Evolutionary conservation across 306 rosid genomes (phyloP), one percentile per base, ranked within the genome.

Genomic region (Alnus glutinosa): DNA sequence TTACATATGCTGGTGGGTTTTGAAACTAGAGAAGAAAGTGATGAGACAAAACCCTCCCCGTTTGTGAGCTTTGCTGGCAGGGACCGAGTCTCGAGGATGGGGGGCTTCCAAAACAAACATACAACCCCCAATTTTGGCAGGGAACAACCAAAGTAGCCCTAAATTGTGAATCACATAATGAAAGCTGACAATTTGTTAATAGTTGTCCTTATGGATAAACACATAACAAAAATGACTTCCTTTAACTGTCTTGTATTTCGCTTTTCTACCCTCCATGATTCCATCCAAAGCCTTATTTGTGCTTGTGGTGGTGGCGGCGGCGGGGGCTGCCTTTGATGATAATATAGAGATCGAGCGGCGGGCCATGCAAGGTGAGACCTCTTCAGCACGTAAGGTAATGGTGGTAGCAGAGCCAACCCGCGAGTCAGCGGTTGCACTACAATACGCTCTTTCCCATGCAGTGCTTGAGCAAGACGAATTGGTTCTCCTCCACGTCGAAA

Each of bases 381-480:
- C 79, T 23, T 75, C 49, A 18, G 37, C 87, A 1, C 75, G 88
- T 9, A 90, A 86, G 78, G 83, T 93, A 5, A 89, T 93, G 93
- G 93, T 91, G 23, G 92, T 90, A 6, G 91, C 93, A 0, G 97
- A 93, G 15, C 93, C 95, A 3, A 88, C 90, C 4, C 79, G 92
- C 7, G 98, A 93, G 58, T 91, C 97, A 13, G 89, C 93, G 0
- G 87, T 86, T 1, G 98, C 95, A 8, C 75, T 91, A 1, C 95
- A 93, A 69, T 93, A 91, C 51, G 88, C 95, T 8, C 86, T 93
- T 5, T 86, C 87, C 0, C 89, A 93, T 62, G 90, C 88, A 0
- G 77, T 91, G 2, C 8, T 85, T 12, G 93, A 90, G 34, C 84
- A 89, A 30, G 97, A 93, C n/a, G 93, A 91, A 76, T 68, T 93